Evolutionary conservation across 306 rosid genomes (phyloP).

Genomic region (Senna siamea): DNA sequence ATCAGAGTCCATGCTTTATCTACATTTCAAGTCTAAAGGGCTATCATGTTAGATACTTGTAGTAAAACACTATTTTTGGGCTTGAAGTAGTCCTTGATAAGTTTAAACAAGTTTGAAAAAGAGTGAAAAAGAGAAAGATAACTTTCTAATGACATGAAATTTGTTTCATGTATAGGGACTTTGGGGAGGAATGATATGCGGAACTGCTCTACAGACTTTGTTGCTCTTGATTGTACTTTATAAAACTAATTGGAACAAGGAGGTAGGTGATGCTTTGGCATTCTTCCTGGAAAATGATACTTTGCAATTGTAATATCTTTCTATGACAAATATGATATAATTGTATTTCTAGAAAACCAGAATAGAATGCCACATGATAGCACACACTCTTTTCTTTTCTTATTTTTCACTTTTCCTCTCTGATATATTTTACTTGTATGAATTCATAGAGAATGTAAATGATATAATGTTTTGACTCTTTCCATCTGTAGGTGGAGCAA

Average conservation of each 20-base stretch:
- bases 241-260: conserved; percentile 54
- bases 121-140: neutral
- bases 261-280: conserved; percentile 40
- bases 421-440: neutral
- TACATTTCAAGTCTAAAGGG: neutral
- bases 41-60: no score
- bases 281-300: no score
- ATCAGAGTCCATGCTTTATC: neutral
- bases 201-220: conserved; percentile 48
- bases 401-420: neutral
- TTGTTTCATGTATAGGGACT: conserved; percentile 42
- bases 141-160: conserved; percentile 29
- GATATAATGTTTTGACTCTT: neutral
- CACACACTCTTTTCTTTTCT: neutral
- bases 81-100: no score
- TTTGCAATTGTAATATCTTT: no score
- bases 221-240: conserved; percentile 43
- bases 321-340: no score
- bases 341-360: no score
- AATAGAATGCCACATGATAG: no score
- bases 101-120: neutral
- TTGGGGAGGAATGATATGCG: conserved; percentile 62
- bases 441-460: neutral
- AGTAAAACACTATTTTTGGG: no score
- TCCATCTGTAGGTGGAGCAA: conserved; percentile 42